phyloP scores from a whole-genome alignment of 192 early-diverging fungal genomes.

The Rhizophagus clarus region DNA sequence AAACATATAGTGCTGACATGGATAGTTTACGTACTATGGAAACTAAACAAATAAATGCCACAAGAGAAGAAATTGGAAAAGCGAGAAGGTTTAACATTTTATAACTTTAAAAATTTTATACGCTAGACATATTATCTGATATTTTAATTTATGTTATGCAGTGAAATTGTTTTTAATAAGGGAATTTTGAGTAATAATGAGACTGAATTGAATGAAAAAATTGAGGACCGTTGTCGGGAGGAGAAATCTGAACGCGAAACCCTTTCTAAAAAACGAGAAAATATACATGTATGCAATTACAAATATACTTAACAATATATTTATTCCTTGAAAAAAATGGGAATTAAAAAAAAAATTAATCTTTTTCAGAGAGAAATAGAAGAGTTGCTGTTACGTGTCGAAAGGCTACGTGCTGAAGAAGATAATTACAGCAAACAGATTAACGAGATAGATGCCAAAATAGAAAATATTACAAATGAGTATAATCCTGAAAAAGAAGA shows the following conservation, averaged over 20 bases:
- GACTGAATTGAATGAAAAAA: constrained; percentile 16
- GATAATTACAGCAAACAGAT: constrained; percentile 6
- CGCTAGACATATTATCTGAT: neutral
- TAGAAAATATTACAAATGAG: constrained; percentile 16
- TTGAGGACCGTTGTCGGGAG: constrained; percentile 1
- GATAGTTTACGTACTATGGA: constrained; percentile 10
- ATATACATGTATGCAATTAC: neutral
- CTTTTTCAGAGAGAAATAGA: constrained; percentile 11
- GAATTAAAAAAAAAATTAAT: neutral
- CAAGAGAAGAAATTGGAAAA: constrained; percentile 22
- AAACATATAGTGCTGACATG: constrained; percentile 5
- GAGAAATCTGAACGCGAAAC: constrained; percentile 21
- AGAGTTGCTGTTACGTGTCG: constrained; percentile 3
- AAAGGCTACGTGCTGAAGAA: constrained; percentile 8
- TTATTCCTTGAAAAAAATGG: no score
- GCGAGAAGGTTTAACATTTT: constrained; percentile 4
- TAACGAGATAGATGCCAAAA: constrained; percentile 9
- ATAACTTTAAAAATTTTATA: neutral
- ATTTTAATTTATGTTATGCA: neutral
- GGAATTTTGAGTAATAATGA: constrained; percentile 10
- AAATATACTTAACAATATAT: neutral
- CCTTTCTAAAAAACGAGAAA: constrained; percentile 12
- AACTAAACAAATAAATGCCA: neutral
- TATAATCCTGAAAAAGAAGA: constrained; percentile 3
- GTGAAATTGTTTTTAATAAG: constrained; percentile 13